Conservation (phyloP, 2,329 filamentous ascomycete genomes). For the Penicillium polonicum region DNA sequence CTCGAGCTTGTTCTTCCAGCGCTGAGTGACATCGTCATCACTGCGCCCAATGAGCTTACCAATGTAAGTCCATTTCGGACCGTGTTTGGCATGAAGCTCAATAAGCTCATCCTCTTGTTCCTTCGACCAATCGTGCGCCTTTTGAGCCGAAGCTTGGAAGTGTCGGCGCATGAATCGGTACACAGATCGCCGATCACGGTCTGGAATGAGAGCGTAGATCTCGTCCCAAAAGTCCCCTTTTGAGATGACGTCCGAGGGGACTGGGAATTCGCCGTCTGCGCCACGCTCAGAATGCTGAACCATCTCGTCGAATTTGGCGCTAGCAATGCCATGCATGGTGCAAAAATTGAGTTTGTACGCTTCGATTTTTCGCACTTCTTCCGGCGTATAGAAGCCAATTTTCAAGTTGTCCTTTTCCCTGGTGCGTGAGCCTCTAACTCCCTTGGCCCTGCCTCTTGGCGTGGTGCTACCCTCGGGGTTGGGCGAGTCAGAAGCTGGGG, state of each 20-base stretch:
- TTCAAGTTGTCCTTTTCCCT: constrained; percentile 17
- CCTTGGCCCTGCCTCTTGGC: not conserved
- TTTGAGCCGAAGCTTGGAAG: constrained; percentile 40
- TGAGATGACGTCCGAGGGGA: constrained; percentile 17
- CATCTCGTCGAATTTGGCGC: constrained; percentile 31
- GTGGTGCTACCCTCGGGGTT: not conserved
- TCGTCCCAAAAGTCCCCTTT: constrained; percentile 39
- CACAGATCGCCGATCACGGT: constrained; percentile 39
- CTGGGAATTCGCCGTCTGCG: constrained; percentile 24
- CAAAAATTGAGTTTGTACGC: constrained; percentile 37
- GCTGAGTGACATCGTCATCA: constrained; percentile 43
- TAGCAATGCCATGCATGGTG: constrained; percentile 26
- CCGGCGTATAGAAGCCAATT: constrained; percentile 33
- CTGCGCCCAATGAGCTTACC: constrained; percentile 39
- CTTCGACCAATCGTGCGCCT: constrained; percentile 40
- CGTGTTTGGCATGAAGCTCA: constrained; percentile 30
- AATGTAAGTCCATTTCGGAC: constrained; percentile 40
- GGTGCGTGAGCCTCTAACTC: constrained; percentile 7
- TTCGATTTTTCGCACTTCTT: constrained; percentile 35
- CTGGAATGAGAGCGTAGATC: constrained; percentile 38
- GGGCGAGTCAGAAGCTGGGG: not conserved
- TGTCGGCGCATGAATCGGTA: constrained; percentile 45
- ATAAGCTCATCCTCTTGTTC: constrained; percentile 45
- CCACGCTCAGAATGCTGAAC: constrained; percentile 36
- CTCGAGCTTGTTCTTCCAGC: constrained; percentile 45